Evolutionary conservation across 768 basidiomycete genomes (phyloP).

Genomic region (Tephrocybe sp.): DNA sequence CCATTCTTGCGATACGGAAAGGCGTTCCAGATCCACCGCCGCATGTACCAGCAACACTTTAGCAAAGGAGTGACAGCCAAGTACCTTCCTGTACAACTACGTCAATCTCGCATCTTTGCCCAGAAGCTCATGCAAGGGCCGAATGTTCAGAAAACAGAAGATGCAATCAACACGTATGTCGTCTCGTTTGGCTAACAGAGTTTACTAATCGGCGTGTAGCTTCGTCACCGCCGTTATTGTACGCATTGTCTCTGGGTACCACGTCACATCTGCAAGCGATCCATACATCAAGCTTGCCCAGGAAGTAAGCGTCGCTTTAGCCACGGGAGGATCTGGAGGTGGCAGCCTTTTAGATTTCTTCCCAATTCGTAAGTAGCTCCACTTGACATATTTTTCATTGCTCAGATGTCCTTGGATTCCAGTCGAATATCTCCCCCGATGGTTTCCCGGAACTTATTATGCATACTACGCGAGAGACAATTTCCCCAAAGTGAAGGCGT

Average conservation of each 20-base stretch:
- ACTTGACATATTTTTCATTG: no score
- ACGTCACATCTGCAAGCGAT: conserved; percentile 13
- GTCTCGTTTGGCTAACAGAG: not conserved
- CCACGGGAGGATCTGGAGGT: conserved; percentile 6
- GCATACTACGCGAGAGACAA: conserved; percentile 11
- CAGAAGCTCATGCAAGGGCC: not conserved
- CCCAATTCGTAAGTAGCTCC: conserved; percentile 15
- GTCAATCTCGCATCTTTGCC: conserved; percentile 1
- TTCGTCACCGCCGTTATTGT: conserved; percentile 16
- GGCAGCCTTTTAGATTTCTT: conserved; percentile 15
- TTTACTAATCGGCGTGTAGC: not conserved
- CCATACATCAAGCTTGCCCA: conserved; percentile 10
- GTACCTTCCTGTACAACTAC: conserved; percentile 2
- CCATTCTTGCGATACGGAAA: conserved; percentile 8
- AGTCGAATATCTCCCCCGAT: conserved; percentile 15
- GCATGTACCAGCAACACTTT: conserved; percentile 3
- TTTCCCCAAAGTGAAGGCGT: conserved; percentile 1
- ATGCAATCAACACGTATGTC: not conserved
- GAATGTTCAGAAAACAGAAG: not conserved
- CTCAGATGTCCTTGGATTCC: no score
- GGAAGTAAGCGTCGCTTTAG: conserved; percentile 5
- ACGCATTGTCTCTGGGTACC: conserved; percentile 17
- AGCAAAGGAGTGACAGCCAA: not conserved
- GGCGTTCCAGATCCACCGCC: conserved; percentile 6
- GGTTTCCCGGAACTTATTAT: conserved; percentile 23